A percentile compares a stretch with the other conserved stretches of the same genome.
phyloP scores from a whole-genome alignment of 2,329 filamentous ascomycete species.

The Graphium sp. region DNA sequence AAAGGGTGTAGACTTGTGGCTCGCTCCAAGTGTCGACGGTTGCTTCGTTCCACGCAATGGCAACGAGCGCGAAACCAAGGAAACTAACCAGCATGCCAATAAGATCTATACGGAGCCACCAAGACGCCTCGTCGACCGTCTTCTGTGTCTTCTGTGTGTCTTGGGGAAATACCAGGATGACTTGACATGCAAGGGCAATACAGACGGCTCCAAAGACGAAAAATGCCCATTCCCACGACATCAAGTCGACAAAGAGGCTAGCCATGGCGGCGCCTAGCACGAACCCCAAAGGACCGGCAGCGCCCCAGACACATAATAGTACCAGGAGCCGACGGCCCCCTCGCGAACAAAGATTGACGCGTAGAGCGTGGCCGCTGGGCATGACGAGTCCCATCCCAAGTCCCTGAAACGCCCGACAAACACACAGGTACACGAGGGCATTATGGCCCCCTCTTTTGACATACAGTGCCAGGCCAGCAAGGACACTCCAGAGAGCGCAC shows the following conservation, averaged over 20 bases:
- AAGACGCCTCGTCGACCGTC: conserved; percentile 1
- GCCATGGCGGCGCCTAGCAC: conserved; percentile 22
- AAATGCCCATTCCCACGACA: conserved; percentile 30
- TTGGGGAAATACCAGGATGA: conserved; percentile 17
- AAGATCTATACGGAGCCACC: conserved; percentile 16
- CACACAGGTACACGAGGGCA: conserved; percentile 24
- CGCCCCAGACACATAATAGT: conserved; percentile 33
- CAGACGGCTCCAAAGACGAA: conserved; percentile 19
- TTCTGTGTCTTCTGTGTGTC: conserved; percentile 2
- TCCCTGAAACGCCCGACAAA: conserved; percentile 35
- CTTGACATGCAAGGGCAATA: conserved; percentile 13
- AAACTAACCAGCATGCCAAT: conserved; percentile 27
- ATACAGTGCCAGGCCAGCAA: conserved; percentile 23
- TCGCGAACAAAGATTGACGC: conserved; percentile 38
- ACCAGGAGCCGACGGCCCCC: conserved; percentile 42
- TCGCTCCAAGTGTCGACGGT: conserved; percentile 39
- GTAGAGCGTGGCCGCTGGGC: conserved; percentile 46
- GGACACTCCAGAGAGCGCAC: conserved; percentile 34
- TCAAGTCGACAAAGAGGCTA: conserved; percentile 17
- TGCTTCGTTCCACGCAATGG: conserved; percentile 52
- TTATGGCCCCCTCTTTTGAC: conserved; percentile 9
- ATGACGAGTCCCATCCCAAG: conserved; percentile 45
- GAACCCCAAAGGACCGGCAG: conserved; percentile 26
- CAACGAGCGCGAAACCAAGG: conserved; percentile 40
- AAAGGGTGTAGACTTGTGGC: conserved; percentile 34